phyloP scores from a whole-genome alignment of 371 early-diverging fungal species.

The Rhizopus sp. region DNA sequence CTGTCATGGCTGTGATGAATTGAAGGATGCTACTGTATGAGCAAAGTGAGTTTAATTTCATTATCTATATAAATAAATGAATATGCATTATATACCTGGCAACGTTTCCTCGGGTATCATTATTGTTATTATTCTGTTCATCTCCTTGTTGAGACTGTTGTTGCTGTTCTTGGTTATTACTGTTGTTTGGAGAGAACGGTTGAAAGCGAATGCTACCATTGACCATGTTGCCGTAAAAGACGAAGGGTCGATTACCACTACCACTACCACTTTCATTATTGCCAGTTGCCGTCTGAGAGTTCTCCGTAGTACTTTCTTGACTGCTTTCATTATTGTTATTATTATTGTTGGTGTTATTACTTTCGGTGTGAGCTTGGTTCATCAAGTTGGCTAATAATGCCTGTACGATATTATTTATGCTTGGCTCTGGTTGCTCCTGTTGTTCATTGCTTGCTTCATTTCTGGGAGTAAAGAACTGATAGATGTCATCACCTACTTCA shows the following conservation, averaged over 20 bases:
- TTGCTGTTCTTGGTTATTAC: slow-evolving; percentile 4
- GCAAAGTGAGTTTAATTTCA: not conserved
- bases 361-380: not conserved
- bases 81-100: slow-evolving; percentile 18
- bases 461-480: slow-evolving; percentile 24
- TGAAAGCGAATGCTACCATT: slow-evolving; percentile 37
- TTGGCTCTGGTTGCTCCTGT: not conserved
- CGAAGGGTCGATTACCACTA: slow-evolving; percentile 17
- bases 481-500: slow-evolving; percentile 30
- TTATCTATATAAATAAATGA: not conserved
- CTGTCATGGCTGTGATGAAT: slow-evolving; percentile 38
- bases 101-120: slow-evolving; percentile 22
- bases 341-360: not conserved
- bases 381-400: not conserved
- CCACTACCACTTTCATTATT: not conserved
- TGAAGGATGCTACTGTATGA: slow-evolving; percentile 33
- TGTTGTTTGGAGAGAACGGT: slow-evolving; percentile 10
- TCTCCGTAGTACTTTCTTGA: not conserved
- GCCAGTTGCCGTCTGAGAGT: not conserved
- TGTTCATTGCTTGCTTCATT: not conserved
- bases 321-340: not conserved
- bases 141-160: slow-evolving; percentile 5
- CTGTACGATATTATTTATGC: not conserved
- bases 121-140: not conserved
- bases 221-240: slow-evolving; percentile 37